Percentiles rank a stretch among this genome's conserved stretches.
Evolutionary conservation across 768 basidiomycete species (phyloP).

Genomic region (Xerocomellus dryophilus): DNA sequence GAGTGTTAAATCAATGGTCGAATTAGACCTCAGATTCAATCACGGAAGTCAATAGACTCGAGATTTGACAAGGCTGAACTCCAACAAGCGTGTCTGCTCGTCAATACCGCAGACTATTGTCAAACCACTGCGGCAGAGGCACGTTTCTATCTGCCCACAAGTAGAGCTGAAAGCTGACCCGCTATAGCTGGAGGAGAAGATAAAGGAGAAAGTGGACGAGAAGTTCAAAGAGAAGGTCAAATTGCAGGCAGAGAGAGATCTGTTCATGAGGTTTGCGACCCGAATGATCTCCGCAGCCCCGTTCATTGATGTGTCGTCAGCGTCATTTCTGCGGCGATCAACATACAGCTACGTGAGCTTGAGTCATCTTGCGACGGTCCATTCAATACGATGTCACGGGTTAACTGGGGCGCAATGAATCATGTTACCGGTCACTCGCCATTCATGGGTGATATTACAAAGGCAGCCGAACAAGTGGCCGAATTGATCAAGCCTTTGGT

Average conservation of each 20-base stretch:
- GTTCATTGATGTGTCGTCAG: constrained; percentile 37
- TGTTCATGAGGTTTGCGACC: constrained; percentile 74
- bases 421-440: constrained; percentile 86
- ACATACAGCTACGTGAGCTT: constrained; percentile 76
- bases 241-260: constrained; percentile 80
- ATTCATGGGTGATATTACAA: constrained; percentile 76
- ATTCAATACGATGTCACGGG: constrained; percentile 72
- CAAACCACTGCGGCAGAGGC: constrained; percentile 88
- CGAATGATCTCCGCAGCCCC: neutral
- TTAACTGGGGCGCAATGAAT: constrained; percentile 72
- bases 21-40: constrained; percentile 39
- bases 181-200: constrained; percentile 83
- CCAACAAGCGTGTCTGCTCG: constrained; percentile 79
- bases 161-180: neutral
- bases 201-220: constrained; percentile 75
- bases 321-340: constrained; percentile 80
- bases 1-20: neutral
- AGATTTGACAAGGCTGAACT: constrained; percentile 75
- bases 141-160: constrained; percentile 7
- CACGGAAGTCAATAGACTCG: constrained; percentile 74
- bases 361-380: constrained; percentile 80
- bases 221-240: constrained; percentile 77
- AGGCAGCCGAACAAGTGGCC: constrained; percentile 69
- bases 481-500: constrained; percentile 76
- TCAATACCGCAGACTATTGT: constrained; percentile 98